Conservation (phyloP, 1,284 basidiomycete species). For the Trichosporon coremiiforme region DNA sequence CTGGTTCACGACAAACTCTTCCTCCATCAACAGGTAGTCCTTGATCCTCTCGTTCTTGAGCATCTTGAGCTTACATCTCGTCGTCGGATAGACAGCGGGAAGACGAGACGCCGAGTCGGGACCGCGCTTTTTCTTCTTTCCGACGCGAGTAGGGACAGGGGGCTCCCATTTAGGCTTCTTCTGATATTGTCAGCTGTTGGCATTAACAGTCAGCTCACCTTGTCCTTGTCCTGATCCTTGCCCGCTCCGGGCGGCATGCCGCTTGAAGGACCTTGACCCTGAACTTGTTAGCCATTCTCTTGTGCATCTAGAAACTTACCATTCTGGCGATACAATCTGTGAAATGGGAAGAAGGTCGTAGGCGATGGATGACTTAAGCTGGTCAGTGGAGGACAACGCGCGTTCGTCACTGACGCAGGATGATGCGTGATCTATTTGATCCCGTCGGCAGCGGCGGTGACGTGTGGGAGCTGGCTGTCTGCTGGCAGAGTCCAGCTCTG, state of each 20-base stretch:
- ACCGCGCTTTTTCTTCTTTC: conserved; percentile 89
- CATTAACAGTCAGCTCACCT: conserved; percentile 52
- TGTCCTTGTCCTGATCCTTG: conserved; percentile 64
- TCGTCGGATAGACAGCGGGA: conserved; percentile 90
- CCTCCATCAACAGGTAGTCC: conserved; percentile 95
- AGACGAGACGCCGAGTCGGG: conserved; percentile 90
- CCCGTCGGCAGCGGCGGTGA: conserved; percentile 12
- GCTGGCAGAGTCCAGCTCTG: not conserved
- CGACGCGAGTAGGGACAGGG: conserved; percentile 93
- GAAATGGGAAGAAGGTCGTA: not conserved
- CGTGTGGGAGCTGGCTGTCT: not conserved
- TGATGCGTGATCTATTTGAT: conserved; percentile 20
- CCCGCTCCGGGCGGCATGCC: conserved; percentile 56
- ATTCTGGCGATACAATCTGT: conserved; percentile 9
- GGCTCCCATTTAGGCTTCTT: conserved; percentile 94
- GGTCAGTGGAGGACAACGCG: conserved; percentile 23
- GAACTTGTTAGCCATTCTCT: conserved; percentile 18
- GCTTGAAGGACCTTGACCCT: conserved; percentile 82
- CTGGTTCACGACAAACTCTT: conserved; percentile 96
- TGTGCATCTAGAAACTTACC: conserved; percentile 7
- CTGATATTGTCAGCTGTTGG: conserved; percentile 29
- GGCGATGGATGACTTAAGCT: conserved; percentile 21
- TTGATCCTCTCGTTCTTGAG: conserved; percentile 98
- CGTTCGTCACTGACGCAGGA: conserved; percentile 22
- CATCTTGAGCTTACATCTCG: conserved; percentile 91